Evolutionary conservation across 1,284 basidiomycete genomes (phyloP).

Genomic region (Malassezia yamatoensis): DNA sequence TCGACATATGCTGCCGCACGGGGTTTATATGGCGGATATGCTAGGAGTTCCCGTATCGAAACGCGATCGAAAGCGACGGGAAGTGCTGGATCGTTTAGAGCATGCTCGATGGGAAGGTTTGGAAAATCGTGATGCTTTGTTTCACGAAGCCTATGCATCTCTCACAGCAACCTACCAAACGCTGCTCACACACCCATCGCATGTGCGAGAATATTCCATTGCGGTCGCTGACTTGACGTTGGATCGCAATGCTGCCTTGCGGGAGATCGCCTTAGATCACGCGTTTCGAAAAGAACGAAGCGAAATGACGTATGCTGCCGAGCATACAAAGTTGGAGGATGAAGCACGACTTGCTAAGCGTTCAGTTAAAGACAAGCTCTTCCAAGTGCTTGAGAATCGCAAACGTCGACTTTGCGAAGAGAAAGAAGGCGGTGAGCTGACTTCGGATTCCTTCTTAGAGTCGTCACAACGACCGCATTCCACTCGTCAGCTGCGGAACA

Average conservation of each 20-base stretch:
- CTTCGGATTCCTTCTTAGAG: conserved; percentile 23
- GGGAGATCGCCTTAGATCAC: conserved; percentile 33
- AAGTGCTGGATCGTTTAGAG: conserved; percentile 44
- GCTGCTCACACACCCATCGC: conserved; percentile 34
- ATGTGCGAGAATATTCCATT: conserved; percentile 37
- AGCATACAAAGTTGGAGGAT: conserved; percentile 38
- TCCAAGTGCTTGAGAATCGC: conserved; percentile 40
- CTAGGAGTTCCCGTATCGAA: conserved; percentile 8
- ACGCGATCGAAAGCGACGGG: conserved; percentile 40
- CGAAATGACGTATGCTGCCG: conserved; percentile 25
- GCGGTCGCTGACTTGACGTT: conserved; percentile 31
- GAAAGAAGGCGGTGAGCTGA: conserved; percentile 41
- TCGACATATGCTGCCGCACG: neutral
- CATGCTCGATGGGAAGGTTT: conserved; percentile 42
- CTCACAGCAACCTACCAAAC: conserved; percentile 32
- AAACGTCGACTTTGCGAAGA: conserved; percentile 40
- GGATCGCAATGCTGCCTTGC: conserved; percentile 32
- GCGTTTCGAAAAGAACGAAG: conserved; percentile 41
- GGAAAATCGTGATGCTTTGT: conserved; percentile 42
- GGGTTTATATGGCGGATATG: neutral
- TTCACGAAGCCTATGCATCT: conserved; percentile 35
- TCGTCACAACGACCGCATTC: conserved; percentile 35
- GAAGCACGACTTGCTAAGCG: conserved; percentile 39
- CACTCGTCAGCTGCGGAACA: conserved; percentile 46
- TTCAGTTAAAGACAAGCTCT: conserved; percentile 37